A percentile compares a stretch with the other conserved stretches of the same genome.
Conservation (phyloP, 345 rosid species). For the Syzygium aromaticum region DNA sequence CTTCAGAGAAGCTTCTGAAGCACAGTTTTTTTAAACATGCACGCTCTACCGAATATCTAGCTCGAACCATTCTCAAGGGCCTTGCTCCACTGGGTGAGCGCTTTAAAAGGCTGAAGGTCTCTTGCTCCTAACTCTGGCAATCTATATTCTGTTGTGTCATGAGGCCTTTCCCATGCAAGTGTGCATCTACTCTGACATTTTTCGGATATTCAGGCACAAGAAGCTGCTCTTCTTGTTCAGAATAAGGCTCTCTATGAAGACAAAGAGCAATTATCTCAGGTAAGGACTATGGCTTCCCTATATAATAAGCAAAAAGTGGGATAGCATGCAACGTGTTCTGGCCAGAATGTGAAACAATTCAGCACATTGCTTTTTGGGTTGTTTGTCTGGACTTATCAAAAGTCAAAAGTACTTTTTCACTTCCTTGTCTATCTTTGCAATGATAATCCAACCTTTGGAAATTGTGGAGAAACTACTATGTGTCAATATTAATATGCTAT, state of each 20-base stretch:
- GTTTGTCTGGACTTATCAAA: neutral
- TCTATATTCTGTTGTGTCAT: neutral
- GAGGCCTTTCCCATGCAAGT: neutral
- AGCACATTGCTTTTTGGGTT: neutral
- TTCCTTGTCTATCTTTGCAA: neutral
- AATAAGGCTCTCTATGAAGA: slow-evolving; percentile 75
- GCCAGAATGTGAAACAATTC: neutral
- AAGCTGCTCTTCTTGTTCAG: slow-evolving; percentile 87
- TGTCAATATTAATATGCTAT: neutral
- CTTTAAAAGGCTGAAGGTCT: slow-evolving; percentile 75
- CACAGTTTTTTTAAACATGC: slow-evolving; percentile 88
- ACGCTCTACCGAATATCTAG: slow-evolving; percentile 54
- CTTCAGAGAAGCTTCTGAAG: slow-evolving; percentile 86
- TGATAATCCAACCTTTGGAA: neutral
- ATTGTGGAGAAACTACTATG: neutral
- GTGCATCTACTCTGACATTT: neutral
- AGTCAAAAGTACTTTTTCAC: neutral
- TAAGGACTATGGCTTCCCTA: slow-evolving; percentile 17
- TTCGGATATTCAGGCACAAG: slow-evolving; percentile 46
- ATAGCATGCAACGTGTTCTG: neutral
- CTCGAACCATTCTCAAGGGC: slow-evolving; percentile 51
- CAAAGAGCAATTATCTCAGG: slow-evolving; percentile 89
- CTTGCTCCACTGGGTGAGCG: slow-evolving; percentile 92
- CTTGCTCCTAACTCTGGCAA: neutral
- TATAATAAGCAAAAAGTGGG: neutral